Base-by-base conservation (phyloP, 345 rosid genomes). In the Geranium brycei region DNA sequence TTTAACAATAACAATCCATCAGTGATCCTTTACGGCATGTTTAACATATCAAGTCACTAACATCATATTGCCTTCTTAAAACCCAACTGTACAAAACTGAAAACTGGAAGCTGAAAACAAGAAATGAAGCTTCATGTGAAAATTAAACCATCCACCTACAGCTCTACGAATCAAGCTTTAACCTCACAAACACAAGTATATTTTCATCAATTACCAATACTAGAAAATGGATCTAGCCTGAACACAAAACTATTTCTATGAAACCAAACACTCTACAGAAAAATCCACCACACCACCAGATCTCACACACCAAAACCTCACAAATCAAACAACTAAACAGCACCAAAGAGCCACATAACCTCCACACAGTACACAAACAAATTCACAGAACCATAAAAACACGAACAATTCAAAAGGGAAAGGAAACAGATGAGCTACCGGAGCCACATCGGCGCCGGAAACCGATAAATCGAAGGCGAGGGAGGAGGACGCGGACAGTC, bases 401-500 rank as follows among this genome's bases (percentile, higher is more conserved):
- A 1, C 28, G 28, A 47, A 47, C 11, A 3, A 47, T 47, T 35
- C 41, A 35, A 35, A 35, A 35, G 41, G 10, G 41, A 7, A 7
- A 47, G 53, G 1, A 47, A 11, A 47, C 12, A 47, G 53, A 47
- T 13, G 3, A 6, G 15, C 62, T 77, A 87, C 89, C 80, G 35
- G 65, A 19, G 64, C 58, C 17, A 73, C 67, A 64, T 62, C 64
- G 0, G 68, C 69, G 59, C 60, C 61, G 35, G 51, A 23, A 60
- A 28, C 58, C 19, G 67, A 76, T 66, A 58, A 47, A 47, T 47
- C 53, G 53, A 69, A 72, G 17, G 81, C 73, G 11, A 75, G 14
- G 62, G 59, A 84, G 4, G 86, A 81, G 31, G 79, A 77, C 60
- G 59, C 75, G 63, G 85, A 81, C 73, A 78, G 76, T 67, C 75